Evolutionary conservation across 305 asterid species (phyloP).

Genomic region (Lippia alba): DNA sequence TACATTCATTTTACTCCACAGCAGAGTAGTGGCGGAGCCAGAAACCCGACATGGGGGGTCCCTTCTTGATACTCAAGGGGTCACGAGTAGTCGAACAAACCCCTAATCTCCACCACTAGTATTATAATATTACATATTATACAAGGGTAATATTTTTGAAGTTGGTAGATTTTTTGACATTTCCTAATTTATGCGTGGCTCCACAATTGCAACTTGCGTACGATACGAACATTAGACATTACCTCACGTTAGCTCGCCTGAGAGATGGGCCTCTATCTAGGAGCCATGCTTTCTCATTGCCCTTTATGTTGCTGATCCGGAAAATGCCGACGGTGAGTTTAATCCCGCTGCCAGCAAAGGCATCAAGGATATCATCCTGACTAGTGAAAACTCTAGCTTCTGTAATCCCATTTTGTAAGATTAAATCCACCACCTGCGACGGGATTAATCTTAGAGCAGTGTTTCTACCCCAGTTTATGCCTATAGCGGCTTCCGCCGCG

Average conservation of each 20-base stretch:
- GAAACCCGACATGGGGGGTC: no score
- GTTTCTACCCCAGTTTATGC: conserved; percentile 48
- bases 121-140: no score
- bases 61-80: no score
- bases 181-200: no score
- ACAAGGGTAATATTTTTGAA: no score
- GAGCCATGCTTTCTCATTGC: neutral
- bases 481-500: conserved; percentile 36
- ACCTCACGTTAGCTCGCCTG: conserved; percentile 3
- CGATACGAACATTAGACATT: neutral
- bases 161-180: no score
- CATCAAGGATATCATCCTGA: conserved; percentile 18
- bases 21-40: no score
- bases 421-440: conserved; percentile 47
- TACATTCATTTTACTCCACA: no score
- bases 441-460: conserved; percentile 47
- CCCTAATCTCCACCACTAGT: no score
- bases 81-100: no score
- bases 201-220: no score
- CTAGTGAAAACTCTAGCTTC: conserved; percentile 33
- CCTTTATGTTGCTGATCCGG: rapidly evolving
- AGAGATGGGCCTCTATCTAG: neutral
- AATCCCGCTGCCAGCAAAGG: conserved; percentile 38
- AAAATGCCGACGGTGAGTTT: conserved; percentile 25
- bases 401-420: conserved; percentile 39